Evolutionary conservation across 768 basidiomycete species (phyloP), one percentile per base, ranked within the genome.

Genomic region (Rhizopogon vinicolor): DNA sequence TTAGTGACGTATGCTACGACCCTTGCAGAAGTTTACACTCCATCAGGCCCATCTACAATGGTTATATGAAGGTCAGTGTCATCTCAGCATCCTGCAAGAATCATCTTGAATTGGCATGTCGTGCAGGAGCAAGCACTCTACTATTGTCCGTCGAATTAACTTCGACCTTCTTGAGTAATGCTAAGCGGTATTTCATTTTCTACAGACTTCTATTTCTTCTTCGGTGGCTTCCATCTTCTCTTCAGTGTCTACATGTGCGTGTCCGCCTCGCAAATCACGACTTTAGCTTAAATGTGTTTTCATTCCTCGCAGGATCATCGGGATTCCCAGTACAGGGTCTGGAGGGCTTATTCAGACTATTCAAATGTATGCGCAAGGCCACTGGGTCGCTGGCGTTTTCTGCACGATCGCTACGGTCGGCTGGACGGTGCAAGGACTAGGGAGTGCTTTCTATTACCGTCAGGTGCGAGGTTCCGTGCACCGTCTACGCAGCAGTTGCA

Each of bases 291-390:
- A 60, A 60, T 62, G 64, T 66, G 58, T 57, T 57, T 66, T 44
- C 53, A 48, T 50, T 51, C 46, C 9, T 48, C 28, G 6, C 62
- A 95, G 91, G 91, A 86, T 94, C 69, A 86, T 98, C 68, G 96
- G 96, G 61, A 89, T 97, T 63, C 93, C 94, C 55, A 91, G 91
- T 58, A 96, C 96, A 44, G 97, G 97, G 37, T 92, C 93, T 44
- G 95, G 93, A 28, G 96, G 97, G 14, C 78, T 99, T 51, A 94
- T 98, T 65, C 91, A 94, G 71, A 95, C 88, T 44, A 91, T 98
- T 61, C 78, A 85, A 57, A 83, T 89, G 78, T 96, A 86, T 68
- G 77, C 80, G 2, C 73, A 78, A 44, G 83, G 84, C 44, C 79
- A 84, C 52, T 84, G 91, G 75, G 85, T 82, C 33, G 88, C 94